Evolutionary conservation across 1,284 basidiomycete genomes (phyloP), one percentile per base, ranked within the genome.

Genomic region (Malassezia globosa): DNA sequence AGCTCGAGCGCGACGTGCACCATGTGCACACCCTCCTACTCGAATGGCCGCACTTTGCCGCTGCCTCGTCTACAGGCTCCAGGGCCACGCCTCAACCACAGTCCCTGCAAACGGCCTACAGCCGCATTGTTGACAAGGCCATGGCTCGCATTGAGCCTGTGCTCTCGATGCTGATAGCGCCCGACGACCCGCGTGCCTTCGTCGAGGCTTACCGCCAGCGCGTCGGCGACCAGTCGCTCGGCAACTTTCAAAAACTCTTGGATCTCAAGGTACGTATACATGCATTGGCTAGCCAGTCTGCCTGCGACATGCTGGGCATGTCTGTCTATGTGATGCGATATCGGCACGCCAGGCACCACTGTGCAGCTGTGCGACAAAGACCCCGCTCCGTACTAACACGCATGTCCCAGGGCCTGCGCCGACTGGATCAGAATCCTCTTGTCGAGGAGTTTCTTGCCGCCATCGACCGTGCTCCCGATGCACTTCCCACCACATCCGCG

Each of bases 241-340:
- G 58, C 40, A 70, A 69, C 53, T 70, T 70, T 75, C 94, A 97
- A 77, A 99, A 99, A 79, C 87, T 85, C 31, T 79, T 97, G 22
- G 92, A 97, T 70, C 79, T 97, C 48, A 95, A 94, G 70, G 67
- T 60, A 11, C 18, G 61, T 16, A 37, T 88, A 0, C 81, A 85
- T 0, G 85, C 87, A 54, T 70, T 76, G 7, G 83, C 87, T 45
- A 87, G 95, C 75, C 88, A n/a, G n/a, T n/a, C n/a, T n/a, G n/a
- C n/a, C n/a, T n/a, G n/a, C n/a, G n/a, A n/a, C n/a, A n/a, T n/a
- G n/a, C n/a, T n/a, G n/a, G n/a, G 89, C 73, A 80, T 80, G 59
- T 79, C 97, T 7, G 78, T 94, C 31, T 90, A 96, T 72, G 79
- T 82, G 14, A 96, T 96, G 75, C 76, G 95, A 33, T 83, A 84